Evolutionary conservation across 495 filamentous ascomycete genomes (phyloP).

Genomic region (Thermochaetoides thermophila): DNA sequence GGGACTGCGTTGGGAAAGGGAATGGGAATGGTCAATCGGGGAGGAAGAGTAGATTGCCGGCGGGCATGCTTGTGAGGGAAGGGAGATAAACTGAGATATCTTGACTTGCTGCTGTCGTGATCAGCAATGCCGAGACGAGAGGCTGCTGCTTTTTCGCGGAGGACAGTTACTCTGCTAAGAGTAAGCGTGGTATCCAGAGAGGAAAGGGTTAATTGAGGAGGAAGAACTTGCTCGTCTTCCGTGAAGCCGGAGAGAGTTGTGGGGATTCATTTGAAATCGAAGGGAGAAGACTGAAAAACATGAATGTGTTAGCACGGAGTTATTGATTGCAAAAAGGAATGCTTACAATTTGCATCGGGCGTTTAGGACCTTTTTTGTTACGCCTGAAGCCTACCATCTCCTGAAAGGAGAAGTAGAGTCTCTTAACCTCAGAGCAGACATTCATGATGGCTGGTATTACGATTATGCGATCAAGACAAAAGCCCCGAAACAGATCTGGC

Average conservation of each 20-base stretch:
- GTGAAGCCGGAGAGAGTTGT: conserved; percentile 25
- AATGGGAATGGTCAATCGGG: no score
- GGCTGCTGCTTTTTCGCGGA: conserved; percentile 31
- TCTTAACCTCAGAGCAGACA: conserved; percentile 14
- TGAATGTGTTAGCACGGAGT: no score
- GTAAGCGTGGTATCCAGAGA: not conserved
- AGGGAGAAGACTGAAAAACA: conserved; percentile 10
- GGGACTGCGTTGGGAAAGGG: no score
- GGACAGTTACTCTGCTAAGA: conserved; percentile 15
- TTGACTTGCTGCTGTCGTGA: no score
- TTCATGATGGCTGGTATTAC: no score
- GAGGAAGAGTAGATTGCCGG: no score
- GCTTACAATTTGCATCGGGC: conserved; percentile 14
- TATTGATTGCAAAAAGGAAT: conserved; percentile 8
- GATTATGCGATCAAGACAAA: no score
- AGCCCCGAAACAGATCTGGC: no score
- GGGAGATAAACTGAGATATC: no score
- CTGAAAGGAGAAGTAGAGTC: conserved; percentile 12
- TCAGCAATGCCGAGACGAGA: conserved; percentile 19
- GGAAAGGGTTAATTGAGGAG: not conserved
- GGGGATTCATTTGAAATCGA: conserved; percentile 29
- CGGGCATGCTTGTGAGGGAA: no score
- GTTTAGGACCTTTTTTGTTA: conserved; percentile 7
- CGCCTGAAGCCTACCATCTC: conserved; percentile 9
- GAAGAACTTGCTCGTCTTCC: conserved; percentile 26